phyloP scores from a whole-genome alignment of 148 eudicot genomes.

The Dysphania ambrosioides region DNA sequence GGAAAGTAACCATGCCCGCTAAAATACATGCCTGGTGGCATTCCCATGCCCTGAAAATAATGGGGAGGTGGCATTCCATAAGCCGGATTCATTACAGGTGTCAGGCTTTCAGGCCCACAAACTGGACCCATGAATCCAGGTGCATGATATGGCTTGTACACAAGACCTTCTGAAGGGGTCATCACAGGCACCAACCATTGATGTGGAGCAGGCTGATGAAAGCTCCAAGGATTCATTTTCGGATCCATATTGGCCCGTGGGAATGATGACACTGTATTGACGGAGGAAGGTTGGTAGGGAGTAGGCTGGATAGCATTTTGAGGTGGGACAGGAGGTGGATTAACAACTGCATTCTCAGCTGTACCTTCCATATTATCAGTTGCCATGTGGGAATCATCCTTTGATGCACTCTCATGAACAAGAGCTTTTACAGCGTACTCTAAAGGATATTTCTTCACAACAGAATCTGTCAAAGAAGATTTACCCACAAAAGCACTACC shows the following conservation, averaged over 20 bases:
- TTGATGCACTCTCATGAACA: conserved; percentile 29
- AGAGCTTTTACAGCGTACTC: conserved; percentile 42
- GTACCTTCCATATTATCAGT: conserved; percentile 47
- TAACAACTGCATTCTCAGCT: conserved; percentile 54
- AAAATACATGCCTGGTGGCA: conserved; percentile 42
- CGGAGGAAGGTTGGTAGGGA: conserved; percentile 31
- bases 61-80: conserved; percentile 42
- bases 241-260: conserved; percentile 36
- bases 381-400: conserved; percentile 41
- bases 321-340: conserved; percentile 35
- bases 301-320: conserved; percentile 43
- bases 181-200: conserved; percentile 90
- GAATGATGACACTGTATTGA: conserved; percentile 18
- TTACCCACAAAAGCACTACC: conserved; percentile 44
- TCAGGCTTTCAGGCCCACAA: conserved; percentile 42
- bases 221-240: conserved; percentile 43
- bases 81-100: conserved; percentile 37
- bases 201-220: conserved; percentile 56
- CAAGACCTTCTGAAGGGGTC: conserved; percentile 92
- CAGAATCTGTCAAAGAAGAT: conserved; percentile 38
- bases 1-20: conserved; percentile 59
- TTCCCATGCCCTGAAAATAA: conserved; percentile 45
- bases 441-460: conserved; percentile 43
- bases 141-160: conserved; percentile 85
- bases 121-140: conserved; percentile 45